These are phyloP conservation scores for Brasenia schreberi DNA, from an alignment of 164 flowering plant species.

Conservation along the genomic window DNA sequence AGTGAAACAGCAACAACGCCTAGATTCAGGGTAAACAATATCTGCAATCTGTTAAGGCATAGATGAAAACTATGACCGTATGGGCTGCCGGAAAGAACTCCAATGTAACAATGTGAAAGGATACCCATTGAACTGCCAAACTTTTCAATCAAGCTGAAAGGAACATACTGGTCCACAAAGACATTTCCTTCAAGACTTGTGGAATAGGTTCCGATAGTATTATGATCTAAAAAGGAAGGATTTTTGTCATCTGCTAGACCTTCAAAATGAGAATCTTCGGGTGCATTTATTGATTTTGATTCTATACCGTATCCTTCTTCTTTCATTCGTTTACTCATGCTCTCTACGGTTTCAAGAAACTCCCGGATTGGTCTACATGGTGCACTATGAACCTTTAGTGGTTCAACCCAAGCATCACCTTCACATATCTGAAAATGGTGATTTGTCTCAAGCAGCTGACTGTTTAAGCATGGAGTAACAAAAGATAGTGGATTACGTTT, in stretches of 20 bases:
- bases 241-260: background rate
- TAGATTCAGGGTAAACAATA: slow-evolving; percentile 84
- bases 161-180: slow-evolving; percentile 40
- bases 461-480: slow-evolving; percentile 23
- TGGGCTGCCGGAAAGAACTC: no score
- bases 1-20: slow-evolving; percentile 93
- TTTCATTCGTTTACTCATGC: background rate
- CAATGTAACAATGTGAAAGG: slow-evolving; percentile 15
- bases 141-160: slow-evolving; percentile 67
- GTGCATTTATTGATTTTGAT: slow-evolving; percentile 1
- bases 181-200: slow-evolving; percentile 15
- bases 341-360: slow-evolving; percentile 49
- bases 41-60: slow-evolving; percentile 21
- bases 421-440: slow-evolving; percentile 28
- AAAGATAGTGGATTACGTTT: slow-evolving; percentile 60
- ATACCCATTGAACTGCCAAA: slow-evolving; percentile 99
- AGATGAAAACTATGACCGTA: no score
- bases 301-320: no score
- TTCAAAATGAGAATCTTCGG: slow-evolving; percentile 6
- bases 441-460: slow-evolving; percentile 42
- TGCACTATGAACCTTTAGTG: slow-evolving; percentile 24
- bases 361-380: slow-evolving; percentile 52
- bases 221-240: background rate
- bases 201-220: slow-evolving; percentile 1
- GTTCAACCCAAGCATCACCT: slow-evolving; percentile 8